Conservation (phyloP, 306 rosid species). For the Amphicarpaea edgeworthii region DNA sequence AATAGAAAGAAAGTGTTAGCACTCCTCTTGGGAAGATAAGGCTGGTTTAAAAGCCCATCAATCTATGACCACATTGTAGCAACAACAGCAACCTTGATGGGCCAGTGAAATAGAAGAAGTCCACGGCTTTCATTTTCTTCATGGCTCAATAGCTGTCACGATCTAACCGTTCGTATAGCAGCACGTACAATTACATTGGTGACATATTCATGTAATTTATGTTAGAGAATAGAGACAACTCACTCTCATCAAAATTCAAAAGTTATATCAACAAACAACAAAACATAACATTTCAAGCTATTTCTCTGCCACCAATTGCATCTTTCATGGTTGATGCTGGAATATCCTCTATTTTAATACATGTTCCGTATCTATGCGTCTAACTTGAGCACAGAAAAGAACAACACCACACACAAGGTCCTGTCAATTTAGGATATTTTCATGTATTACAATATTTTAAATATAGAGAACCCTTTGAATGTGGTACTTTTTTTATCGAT, state of each 20-base stretch:
- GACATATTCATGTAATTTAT: slow-evolving; percentile 18
- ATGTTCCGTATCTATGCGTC: no score
- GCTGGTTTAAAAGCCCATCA: neutral
- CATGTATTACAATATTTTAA: no score
- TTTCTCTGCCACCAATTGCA: neutral
- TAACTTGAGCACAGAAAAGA: no score
- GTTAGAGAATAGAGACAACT: neutral
- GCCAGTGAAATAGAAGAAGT: neutral
- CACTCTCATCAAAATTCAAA: neutral
- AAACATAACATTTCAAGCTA: slow-evolving; percentile 3
- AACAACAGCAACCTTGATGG: slow-evolving; percentile 27
- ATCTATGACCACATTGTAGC: neutral
- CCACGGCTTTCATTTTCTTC: slow-evolving; percentile 22
- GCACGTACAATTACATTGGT: slow-evolving; percentile 11
- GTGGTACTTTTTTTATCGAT: no score
- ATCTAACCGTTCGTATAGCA: neutral
- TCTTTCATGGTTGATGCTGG: neutral
- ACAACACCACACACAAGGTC: no score
- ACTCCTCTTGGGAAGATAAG: neutral
- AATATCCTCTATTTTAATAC: neutral
- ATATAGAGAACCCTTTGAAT: no score
- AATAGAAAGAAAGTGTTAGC: neutral
- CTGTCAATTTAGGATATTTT: no score
- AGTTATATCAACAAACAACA: neutral
- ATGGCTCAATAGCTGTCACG: neutral